Evolutionary conservation across 2,329 filamentous ascomycete genomes (phyloP), one percentile per base, ranked within the genome.

Genomic region (Chalaropsis thielavioides): DNA sequence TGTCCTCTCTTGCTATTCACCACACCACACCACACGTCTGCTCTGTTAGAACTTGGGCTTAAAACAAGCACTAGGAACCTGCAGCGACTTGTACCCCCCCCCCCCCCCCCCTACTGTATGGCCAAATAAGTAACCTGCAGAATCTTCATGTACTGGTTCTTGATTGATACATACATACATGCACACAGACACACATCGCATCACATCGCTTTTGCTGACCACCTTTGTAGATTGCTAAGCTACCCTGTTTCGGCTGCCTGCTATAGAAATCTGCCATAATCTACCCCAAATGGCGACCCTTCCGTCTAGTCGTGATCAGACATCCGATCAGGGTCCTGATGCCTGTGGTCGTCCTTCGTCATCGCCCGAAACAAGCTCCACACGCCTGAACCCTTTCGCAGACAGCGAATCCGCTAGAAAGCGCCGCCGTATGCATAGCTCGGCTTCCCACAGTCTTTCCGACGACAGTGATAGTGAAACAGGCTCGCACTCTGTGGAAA

Each of bases 311-410:
- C 60, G 27, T 62, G 60, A n/a, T 49, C 60, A 46, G 31, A 31
- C 43, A n/a, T 46, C 40, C 22, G 22, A 46, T 49, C 60, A 49
- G 24, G 41, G 22, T n/a, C 43, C 24, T 46, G 76, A 78, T 58
- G 80, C 83, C 76, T 80, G 81, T 74, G 80, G 54, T 35, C 13
- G 19, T 22, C 27, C 81, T 71, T 77, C 78, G 74, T 85, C 83
- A 71, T 81, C 81, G 13, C 61, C 61, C 74, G 84, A 87, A 76
- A 80, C 82, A 73, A 79, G 79, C 73, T 81, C 83, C 71, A 83
- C 80, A 69, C 80, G 84, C 68, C 82, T 81, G 63, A 85, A 86
- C 69, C 84, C 84, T 49, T 86, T 86, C 72, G 79, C 84, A 75
- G 82, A 85, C 74, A 76, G 74, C 71, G 80, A 83, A 69, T 77